phyloP scores from a whole-genome alignment of 768 basidiomycete genomes.

The Boletus vermiculosoides region DNA sequence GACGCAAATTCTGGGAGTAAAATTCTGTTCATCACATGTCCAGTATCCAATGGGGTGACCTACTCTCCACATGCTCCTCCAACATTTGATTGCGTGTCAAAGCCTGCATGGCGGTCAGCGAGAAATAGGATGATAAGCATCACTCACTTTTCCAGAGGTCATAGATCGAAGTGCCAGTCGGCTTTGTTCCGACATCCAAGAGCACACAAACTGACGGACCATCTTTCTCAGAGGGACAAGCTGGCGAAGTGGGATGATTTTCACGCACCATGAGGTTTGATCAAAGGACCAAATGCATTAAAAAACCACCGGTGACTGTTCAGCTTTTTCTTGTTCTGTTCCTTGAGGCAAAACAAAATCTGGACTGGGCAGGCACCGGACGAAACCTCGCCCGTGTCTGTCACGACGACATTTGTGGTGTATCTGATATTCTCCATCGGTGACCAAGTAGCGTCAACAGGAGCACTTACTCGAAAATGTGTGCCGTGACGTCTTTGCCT shows the following conservation, averaged over 20 bases:
- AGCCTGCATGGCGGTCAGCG: conserved; percentile 38
- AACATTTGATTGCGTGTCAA: conserved; percentile 80
- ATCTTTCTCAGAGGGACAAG: neutral
- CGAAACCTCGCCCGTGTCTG: conserved; percentile 77
- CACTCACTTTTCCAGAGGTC: conserved; percentile 88
- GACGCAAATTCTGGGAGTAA: conserved; percentile 64
- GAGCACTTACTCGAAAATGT: conserved; percentile 81
- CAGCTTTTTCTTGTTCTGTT: conserved; percentile 96
- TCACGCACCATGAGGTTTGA: conserved; percentile 72
- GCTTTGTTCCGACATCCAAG: conserved; percentile 94
- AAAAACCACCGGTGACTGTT: conserved; percentile 98
- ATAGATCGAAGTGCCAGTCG: conserved; percentile 91
- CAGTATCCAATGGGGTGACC: conserved; percentile 16
- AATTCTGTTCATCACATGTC: neutral
- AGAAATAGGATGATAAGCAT: neutral
- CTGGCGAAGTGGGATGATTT: neutral
- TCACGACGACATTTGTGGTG: conserved; percentile 75
- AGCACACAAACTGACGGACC: conserved; percentile 70
- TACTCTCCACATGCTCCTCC: conserved; percentile 97
- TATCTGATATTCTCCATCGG: conserved; percentile 43
- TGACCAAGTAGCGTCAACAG: neutral
- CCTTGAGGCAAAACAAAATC: conserved; percentile 88
- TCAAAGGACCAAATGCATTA: conserved; percentile 88
- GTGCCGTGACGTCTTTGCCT: conserved; percentile 89
- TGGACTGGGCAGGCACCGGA: conserved; percentile 78